Percentiles rank a stretch among this genome's conserved stretches.
Conservation (phyloP, 2,329 filamentous ascomycete genomes). For the Colletotrichum melonis region DNA sequence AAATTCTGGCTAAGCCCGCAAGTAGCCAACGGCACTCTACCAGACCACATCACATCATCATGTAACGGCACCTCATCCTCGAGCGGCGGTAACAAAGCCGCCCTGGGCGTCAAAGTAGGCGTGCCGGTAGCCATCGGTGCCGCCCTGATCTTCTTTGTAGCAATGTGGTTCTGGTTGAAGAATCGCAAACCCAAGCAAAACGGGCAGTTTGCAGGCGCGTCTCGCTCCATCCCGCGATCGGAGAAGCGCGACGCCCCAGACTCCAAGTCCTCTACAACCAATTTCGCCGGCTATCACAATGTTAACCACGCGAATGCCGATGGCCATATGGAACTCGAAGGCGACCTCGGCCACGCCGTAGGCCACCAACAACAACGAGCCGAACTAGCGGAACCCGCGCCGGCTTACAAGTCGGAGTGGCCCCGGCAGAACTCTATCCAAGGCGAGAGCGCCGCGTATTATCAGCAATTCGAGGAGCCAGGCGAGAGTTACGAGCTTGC, state of each 20-base stretch:
- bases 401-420: constrained; percentile 28
- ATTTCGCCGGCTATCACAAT: constrained; percentile 17
- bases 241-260: constrained; percentile 31
- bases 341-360: not conserved
- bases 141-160: constrained; percentile 6
- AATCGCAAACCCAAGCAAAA: not conserved
- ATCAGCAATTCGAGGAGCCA: constrained; percentile 1
- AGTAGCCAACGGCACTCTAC: constrained; percentile 26
- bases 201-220: not conserved
- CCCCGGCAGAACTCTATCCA: constrained; percentile 30
- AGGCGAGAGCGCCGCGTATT: constrained; percentile 17
- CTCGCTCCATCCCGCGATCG: constrained; percentile 22
- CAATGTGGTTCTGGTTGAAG: constrained; percentile 26
- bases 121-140: constrained; percentile 21
- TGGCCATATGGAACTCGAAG: constrained; percentile 28
- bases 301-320: constrained; percentile 9
- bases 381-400: constrained; percentile 20
- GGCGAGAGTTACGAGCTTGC: constrained; percentile 31
- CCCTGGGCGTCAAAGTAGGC: constrained; percentile 19
- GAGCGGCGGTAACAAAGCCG: not conserved
- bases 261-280: constrained; percentile 28
- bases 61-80: constrained; percentile 18
- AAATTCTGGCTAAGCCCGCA: constrained; percentile 37
- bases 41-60: constrained; percentile 23
- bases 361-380: not conserved